phyloP scores from a whole-genome alignment of 1,284 basidiomycete species.

The Cutaneotrichosporon cutaneum region DNA sequence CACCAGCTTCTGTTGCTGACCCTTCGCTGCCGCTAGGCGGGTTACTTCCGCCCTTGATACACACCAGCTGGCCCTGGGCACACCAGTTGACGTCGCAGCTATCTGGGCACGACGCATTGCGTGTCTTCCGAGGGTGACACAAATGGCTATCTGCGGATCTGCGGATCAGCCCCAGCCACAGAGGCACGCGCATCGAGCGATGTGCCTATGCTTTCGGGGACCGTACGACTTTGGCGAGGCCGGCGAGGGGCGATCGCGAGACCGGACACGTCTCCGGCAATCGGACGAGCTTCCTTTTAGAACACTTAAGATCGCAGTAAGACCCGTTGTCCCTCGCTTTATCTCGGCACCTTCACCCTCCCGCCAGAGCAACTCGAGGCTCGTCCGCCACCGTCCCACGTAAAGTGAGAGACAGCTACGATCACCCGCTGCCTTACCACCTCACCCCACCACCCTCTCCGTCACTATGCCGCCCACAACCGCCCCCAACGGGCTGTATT shows the following conservation, averaged over 20 bases:
- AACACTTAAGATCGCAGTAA: not conserved
- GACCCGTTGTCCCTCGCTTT: not conserved
- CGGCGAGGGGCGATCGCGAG: not conserved
- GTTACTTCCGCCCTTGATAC: too few relatives aligned
- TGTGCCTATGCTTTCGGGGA: not conserved
- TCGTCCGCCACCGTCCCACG: not conserved
- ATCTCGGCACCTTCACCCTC: not conserved
- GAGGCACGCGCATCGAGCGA: not conserved
- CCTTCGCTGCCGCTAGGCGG: not conserved
- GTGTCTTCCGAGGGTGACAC: not conserved
- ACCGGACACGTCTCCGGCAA: not conserved
- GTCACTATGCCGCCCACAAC: not conserved
- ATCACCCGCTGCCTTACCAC: not conserved
- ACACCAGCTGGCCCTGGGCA: too few relatives aligned
- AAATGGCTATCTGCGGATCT: not conserved
- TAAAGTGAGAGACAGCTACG: not conserved
- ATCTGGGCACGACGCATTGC: not conserved
- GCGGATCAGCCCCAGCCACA: not conserved
- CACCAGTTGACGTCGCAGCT: not conserved
- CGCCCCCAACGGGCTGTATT: conserved; percentile 1
- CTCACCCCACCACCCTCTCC: not conserved
- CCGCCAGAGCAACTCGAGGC: not conserved
- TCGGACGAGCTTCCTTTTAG: not conserved
- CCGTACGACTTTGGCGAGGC: not conserved
- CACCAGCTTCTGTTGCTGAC: not conserved